These are phyloP conservation scores for Fraxinus paxiana DNA, from an alignment of 305 asterid genomes.

Conservation along the genomic window DNA sequence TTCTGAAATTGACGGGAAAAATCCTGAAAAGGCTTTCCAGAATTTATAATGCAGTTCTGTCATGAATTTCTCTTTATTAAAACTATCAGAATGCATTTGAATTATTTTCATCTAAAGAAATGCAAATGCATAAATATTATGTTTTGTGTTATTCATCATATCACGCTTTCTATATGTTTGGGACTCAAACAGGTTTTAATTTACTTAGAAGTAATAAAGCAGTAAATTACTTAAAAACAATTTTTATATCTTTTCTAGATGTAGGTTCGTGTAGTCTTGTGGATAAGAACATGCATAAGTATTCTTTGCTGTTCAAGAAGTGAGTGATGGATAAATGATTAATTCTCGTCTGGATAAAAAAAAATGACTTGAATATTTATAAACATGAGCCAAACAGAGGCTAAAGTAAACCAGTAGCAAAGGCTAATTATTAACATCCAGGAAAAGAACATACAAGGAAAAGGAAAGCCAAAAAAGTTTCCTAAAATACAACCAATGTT, in stretches of 20 bases:
- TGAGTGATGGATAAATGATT: too few relatives aligned
- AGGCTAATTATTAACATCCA: background rate
- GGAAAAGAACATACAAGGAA: background rate
- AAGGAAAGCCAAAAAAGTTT: background rate
- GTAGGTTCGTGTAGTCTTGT: too few relatives aligned
- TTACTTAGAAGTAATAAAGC: too few relatives aligned
- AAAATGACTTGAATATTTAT: too few relatives aligned
- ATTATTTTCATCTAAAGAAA: background rate
- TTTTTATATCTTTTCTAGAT: too few relatives aligned
- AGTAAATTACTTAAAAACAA: too few relatives aligned
- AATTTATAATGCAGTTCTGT: constrained; percentile 21
- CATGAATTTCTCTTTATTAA: background rate
- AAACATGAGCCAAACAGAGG: too few relatives aligned
- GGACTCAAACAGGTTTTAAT: background rate
- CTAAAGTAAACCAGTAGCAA: too few relatives aligned
- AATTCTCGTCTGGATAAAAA: too few relatives aligned
- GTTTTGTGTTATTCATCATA: background rate
- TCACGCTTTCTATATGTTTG: background rate
- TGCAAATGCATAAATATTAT: background rate
- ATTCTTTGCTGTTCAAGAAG: too few relatives aligned
- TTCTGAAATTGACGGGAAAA: constrained; percentile 51
- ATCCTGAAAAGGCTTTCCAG: constrained; percentile 58
- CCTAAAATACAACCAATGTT: background rate
- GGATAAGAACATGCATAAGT: too few relatives aligned
- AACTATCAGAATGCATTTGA: background rate